Evolutionary conservation across 2,329 filamentous ascomycete genomes (phyloP).

Genomic region (Colletotrichum limetticola): DNA sequence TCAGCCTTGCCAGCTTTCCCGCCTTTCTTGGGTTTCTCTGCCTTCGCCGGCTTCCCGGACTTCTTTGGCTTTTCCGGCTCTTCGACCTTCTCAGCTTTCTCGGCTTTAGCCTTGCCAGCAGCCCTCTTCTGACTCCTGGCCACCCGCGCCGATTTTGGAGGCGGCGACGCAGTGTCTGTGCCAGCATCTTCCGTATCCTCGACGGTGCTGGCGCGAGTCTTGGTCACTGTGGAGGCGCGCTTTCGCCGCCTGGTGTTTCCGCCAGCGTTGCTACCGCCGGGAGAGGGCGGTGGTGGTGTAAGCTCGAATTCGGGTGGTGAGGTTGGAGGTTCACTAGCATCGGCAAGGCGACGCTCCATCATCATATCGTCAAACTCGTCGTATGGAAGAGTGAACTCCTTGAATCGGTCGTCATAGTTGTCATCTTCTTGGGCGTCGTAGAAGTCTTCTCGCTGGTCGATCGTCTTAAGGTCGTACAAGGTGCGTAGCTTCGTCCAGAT

Average conservation of each 20-base stretch:
- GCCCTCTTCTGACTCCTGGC: conserved; percentile 51
- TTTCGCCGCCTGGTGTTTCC: conserved; percentile 53
- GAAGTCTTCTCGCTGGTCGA: conserved; percentile 84
- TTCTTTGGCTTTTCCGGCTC: conserved; percentile 16
- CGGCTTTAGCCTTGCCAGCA: conserved; percentile 50
- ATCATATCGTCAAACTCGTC: conserved; percentile 59
- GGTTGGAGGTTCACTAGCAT: conserved; percentile 58
- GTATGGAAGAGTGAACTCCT: conserved; percentile 72
- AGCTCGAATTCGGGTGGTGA: conserved; percentile 59
- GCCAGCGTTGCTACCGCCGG: conserved; percentile 21
- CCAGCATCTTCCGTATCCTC: conserved; percentile 61
- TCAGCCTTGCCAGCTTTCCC: conserved; percentile 42
- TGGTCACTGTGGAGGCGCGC: conserved; percentile 51
- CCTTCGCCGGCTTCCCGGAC: conserved; percentile 47
- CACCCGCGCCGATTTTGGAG: conserved; percentile 50
- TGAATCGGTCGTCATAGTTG: conserved; percentile 68
- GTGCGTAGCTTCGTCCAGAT: conserved; percentile 90
- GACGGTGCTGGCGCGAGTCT: conserved; percentile 55
- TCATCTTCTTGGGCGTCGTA: conserved; percentile 66
- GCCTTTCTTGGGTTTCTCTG: conserved; percentile 39
- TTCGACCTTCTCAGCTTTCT: conserved; percentile 47
- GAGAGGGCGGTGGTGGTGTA: conserved; percentile 36
- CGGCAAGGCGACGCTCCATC: conserved; percentile 55
- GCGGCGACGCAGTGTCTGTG: conserved; percentile 53
- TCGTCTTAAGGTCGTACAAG: conserved; percentile 85